Percentiles rank a stretch among this genome's conserved stretches.
phyloP scores from a whole-genome alignment of 306 rosid genomes.

The Lablab purpureus region DNA sequence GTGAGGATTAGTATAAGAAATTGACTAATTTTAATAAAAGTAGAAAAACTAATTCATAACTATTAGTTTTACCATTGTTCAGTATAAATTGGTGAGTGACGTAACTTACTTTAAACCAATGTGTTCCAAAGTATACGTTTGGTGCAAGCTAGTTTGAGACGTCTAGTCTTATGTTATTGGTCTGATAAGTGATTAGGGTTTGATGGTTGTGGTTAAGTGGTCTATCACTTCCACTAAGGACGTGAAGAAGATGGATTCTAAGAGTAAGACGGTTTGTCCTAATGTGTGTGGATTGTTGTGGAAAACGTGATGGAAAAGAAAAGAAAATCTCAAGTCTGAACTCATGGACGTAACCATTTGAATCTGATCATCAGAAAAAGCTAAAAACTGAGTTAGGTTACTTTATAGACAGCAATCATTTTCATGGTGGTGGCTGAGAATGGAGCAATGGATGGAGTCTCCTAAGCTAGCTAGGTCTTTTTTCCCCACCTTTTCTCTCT shows the following conservation, averaged over 20 bases:
- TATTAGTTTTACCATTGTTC: no score
- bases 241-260: not conserved
- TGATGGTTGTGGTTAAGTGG: not conserved
- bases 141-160: no score
- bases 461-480: not conserved
- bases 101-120: no score
- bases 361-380: not conserved
- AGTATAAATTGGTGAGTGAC: no score
- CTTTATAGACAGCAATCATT: constrained; percentile 15
- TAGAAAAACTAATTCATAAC: no score
- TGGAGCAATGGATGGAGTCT: not conserved
- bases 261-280: constrained; percentile 1
- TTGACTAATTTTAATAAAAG: no score
- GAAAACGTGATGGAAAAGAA: constrained; percentile 4
- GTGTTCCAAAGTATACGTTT: no score
- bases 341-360: not conserved
- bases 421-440: not conserved
- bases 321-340: not conserved
- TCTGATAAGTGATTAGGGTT: not conserved
- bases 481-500: no score
- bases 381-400: not conserved
- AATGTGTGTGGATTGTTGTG: constrained; percentile 18
- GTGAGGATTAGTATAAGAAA: no score
- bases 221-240: not conserved
- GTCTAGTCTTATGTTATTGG: no score